Evolutionary conservation across 306 rosid genomes (phyloP).

Genomic region (Astragalus membranaceus): DNA sequence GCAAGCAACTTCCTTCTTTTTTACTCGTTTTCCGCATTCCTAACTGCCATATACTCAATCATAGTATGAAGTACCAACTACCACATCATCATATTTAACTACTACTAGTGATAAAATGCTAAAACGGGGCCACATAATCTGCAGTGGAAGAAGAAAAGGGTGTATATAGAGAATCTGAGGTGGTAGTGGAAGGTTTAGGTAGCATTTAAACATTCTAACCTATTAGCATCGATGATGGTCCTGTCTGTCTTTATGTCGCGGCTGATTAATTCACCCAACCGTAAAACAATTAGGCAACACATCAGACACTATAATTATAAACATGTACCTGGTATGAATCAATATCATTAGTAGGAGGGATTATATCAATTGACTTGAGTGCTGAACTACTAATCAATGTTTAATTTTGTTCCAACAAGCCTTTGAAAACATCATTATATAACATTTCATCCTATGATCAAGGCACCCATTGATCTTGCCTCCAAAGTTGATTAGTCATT

Average conservation of each 20-base stretch:
- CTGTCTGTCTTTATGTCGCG: neutral
- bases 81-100: slow-evolving; percentile 38
- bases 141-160: too few relatives aligned
- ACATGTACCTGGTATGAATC: too few relatives aligned
- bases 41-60: slow-evolving; percentile 21
- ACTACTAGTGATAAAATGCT: neutral
- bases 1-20: slow-evolving; percentile 17
- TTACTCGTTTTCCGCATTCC: slow-evolving; percentile 1
- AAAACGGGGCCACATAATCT: slow-evolving; percentile 25
- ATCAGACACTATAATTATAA: neutral
- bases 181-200: too few relatives aligned
- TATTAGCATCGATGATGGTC: neutral
- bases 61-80: too few relatives aligned
- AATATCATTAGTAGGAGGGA: neutral
- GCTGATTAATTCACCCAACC: neutral
- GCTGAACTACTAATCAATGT: neutral
- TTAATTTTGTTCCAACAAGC: neutral
- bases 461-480: too few relatives aligned
- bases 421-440: neutral
- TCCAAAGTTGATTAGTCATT: too few relatives aligned
- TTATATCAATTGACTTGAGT: neutral
- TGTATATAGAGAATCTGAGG: too few relatives aligned
- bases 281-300: neutral
- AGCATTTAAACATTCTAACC: too few relatives aligned
- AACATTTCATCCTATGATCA: neutral